Evolutionary conservation across 2,329 filamentous ascomycete species (phyloP).

Genomic region (Incumbomyces lentus): DNA sequence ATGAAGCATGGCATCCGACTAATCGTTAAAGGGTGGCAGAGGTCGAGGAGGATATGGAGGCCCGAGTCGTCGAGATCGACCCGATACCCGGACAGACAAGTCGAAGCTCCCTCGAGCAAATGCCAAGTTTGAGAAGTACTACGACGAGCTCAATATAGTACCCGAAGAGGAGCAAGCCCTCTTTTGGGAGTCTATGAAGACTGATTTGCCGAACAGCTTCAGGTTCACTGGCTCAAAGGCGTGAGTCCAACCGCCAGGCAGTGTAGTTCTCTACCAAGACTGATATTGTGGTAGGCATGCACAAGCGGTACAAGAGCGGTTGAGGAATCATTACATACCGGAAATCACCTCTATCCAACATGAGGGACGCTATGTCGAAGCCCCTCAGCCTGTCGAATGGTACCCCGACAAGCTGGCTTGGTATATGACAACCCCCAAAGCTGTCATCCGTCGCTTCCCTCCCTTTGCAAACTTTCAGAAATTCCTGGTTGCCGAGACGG

Average conservation of each 20-base stretch:
- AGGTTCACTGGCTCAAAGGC: slow-evolving; percentile 93
- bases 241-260: slow-evolving; percentile 35
- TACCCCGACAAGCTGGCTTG: slow-evolving; percentile 93
- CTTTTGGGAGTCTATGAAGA: slow-evolving; percentile 76
- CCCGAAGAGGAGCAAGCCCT: slow-evolving; percentile 64
- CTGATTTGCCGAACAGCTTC: slow-evolving; percentile 92
- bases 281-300: slow-evolving; percentile 54
- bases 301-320: slow-evolving; percentile 77
- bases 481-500: slow-evolving; percentile 94
- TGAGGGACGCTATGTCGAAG: slow-evolving; percentile 71
- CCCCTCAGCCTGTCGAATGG: slow-evolving; percentile 75
- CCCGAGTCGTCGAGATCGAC: slow-evolving; percentile 21
- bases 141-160: slow-evolving; percentile 66
- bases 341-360: slow-evolving; percentile 76
- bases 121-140: slow-evolving; percentile 75
- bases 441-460: slow-evolving; percentile 82
- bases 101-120: slow-evolving; percentile 65
- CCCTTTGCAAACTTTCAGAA: slow-evolving; percentile 95
- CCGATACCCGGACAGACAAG: slow-evolving; percentile 37
- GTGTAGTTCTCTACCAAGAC: not conserved
- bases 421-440: slow-evolving; percentile 97
- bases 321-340: slow-evolving; percentile 82
- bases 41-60: slow-evolving; percentile 33
- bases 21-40: slow-evolving; percentile 24
- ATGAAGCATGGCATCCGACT: not conserved